Percentiles rank a stretch among this genome's conserved stretches.
These are phyloP conservation scores for Leccinum rimulosum DNA, from an alignment of 768 basidiomycete species.

Conservation along the genomic window DNA sequence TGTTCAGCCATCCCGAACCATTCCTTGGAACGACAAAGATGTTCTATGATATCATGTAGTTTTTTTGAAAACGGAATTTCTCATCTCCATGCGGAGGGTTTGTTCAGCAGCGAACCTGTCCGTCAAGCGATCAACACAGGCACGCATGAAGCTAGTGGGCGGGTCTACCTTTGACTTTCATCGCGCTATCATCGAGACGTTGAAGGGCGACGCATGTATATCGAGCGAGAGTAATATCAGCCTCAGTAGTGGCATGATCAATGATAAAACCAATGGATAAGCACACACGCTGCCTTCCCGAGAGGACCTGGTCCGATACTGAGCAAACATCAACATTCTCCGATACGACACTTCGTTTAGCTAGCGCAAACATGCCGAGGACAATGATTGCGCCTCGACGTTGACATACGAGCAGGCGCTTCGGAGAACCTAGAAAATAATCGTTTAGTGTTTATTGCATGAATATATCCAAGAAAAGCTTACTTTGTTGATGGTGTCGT, in stretches of 20 bases:
- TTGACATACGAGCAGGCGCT: slow-evolving; percentile 75
- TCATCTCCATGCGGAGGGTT: slow-evolving; percentile 83
- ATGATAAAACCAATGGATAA: neutral
- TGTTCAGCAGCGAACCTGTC: slow-evolving; percentile 82
- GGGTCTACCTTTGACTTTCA: slow-evolving; percentile 87
- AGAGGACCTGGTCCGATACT: slow-evolving; percentile 81
- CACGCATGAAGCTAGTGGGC: neutral
- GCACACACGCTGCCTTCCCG: slow-evolving; percentile 60
- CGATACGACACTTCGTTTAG: slow-evolving; percentile 71
- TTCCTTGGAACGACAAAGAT: slow-evolving; percentile 79
- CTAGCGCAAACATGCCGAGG: slow-evolving; percentile 91
- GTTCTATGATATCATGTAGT: slow-evolving; percentile 75
- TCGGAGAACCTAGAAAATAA: slow-evolving; percentile 59
- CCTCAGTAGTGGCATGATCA: slow-evolving; percentile 41
- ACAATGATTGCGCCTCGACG: slow-evolving; percentile 95
- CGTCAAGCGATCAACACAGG: neutral
- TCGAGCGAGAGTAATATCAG: slow-evolving; percentile 84
- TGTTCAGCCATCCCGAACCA: slow-evolving; percentile 99
- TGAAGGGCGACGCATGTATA: slow-evolving; percentile 95
- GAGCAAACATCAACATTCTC: slow-evolving; percentile 79
- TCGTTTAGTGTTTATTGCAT: neutral
- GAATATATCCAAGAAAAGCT: slow-evolving; percentile 27
- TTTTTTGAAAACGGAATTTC: slow-evolving; percentile 79
- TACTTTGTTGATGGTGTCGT: slow-evolving; percentile 87
- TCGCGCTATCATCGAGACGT: slow-evolving; percentile 88